Conservation (phyloP, 352 stramenopile species). For the Stramenopiles sp. region DNA sequence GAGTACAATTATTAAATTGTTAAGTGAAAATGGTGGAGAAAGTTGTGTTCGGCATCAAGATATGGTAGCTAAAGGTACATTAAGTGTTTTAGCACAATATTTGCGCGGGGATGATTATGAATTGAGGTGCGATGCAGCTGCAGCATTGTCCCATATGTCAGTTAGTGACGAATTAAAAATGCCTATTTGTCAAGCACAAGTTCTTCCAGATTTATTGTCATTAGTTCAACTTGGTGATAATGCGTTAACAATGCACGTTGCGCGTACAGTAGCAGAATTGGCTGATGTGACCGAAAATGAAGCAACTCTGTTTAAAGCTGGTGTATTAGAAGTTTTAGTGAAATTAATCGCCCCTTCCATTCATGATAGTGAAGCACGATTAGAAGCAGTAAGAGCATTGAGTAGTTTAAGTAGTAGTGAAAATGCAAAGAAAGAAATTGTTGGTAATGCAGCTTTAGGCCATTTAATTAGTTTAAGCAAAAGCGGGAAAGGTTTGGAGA, state of each 20-base stretch:
- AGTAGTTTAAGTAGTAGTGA: not conserved
- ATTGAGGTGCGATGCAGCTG: conserved; percentile 41
- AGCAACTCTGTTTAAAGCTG: conserved; percentile 40
- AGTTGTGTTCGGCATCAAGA: conserved; percentile 44
- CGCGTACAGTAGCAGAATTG: conserved; percentile 48
- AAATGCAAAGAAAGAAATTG: not conserved
- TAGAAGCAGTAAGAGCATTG: conserved; percentile 34
- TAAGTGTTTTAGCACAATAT: conserved; percentile 44
- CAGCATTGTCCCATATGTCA: conserved; percentile 39
- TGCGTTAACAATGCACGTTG: conserved; percentile 35
- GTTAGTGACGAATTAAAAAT: conserved; percentile 37
- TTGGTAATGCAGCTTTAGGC: not conserved
- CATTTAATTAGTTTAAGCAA: not conserved
- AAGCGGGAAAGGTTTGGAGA: not conserved
- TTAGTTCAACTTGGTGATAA: conserved; percentile 40
- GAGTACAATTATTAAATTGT: not conserved
- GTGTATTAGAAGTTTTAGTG: conserved; percentile 36
- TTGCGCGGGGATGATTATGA: conserved; percentile 38
- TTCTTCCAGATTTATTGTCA: conserved; percentile 34
- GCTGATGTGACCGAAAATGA: conserved; percentile 40
- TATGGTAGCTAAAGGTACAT: conserved; percentile 36
- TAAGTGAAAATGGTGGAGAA: conserved; percentile 13
- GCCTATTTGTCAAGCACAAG: conserved; percentile 38
- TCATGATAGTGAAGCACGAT: conserved; percentile 31
- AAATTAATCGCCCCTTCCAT: conserved; percentile 39